phyloP scores from a whole-genome alignment of 306 rosid genomes.

The Sicyos edulis region DNA sequence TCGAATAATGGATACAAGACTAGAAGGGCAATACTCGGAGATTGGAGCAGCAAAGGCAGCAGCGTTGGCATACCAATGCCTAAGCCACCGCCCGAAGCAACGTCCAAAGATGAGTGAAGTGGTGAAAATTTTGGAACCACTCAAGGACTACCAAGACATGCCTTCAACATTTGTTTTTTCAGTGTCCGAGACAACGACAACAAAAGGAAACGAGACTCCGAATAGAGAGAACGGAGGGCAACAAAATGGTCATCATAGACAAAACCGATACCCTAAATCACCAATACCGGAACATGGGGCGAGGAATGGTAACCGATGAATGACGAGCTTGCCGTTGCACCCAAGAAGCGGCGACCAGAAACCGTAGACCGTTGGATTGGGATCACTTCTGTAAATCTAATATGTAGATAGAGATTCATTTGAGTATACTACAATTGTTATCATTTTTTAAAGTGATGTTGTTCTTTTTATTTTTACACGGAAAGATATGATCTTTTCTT shows the following conservation, averaged over 20 bases:
- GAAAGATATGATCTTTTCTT: background rate
- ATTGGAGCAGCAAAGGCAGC: constrained; percentile 76
- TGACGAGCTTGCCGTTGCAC: constrained; percentile 41
- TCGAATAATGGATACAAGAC: constrained; percentile 73
- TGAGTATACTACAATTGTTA: constrained; percentile 7
- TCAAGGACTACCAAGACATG: constrained; percentile 57
- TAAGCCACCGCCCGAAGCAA: constrained; percentile 77
- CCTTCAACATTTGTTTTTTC: constrained; percentile 75
- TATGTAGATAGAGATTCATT: constrained; percentile 32
- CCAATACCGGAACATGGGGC: constrained; percentile 22
- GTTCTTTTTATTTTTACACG: background rate
- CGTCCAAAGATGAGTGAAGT: constrained; percentile 70
- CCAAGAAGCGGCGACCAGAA: constrained; percentile 26
- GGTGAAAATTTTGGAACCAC: constrained; percentile 64
- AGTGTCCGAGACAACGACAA: constrained; percentile 30
- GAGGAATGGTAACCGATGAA: constrained; percentile 26
- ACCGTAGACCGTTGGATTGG: constrained; percentile 18
- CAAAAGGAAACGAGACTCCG: constrained; percentile 25
- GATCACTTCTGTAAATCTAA: background rate
- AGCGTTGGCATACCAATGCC: constrained; percentile 76
- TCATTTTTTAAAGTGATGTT: background rate
- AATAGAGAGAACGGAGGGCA: constrained; percentile 33
- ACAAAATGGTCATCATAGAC: constrained; percentile 7
- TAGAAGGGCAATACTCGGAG: constrained; percentile 81
- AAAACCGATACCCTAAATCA: constrained; percentile 22